phyloP scores from a whole-genome alignment of 805 yeast species.

The Candida parachauliodes region DNA sequence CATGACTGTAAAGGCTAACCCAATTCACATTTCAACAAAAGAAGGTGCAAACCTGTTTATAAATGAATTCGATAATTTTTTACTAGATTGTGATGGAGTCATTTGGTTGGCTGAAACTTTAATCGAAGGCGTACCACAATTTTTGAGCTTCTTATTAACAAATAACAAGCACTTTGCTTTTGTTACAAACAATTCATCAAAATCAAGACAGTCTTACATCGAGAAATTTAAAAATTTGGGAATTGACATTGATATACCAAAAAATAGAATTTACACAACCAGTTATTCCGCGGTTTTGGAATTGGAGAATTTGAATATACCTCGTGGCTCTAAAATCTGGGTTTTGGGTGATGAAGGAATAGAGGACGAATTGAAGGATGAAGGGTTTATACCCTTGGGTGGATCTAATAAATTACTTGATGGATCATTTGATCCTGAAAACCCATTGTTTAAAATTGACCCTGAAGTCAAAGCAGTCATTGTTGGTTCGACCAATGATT shows the following conservation, averaged over 20 bases:
- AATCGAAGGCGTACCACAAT: conserved; percentile 29
- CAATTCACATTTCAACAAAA: conserved; percentile 8
- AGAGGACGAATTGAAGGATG: conserved; percentile 28
- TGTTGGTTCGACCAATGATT: conserved; percentile 34
- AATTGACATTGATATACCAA: conserved; percentile 17
- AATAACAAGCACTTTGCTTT: conserved; percentile 28
- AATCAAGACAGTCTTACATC: conserved; percentile 28
- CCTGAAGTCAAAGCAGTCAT: conserved; percentile 36
- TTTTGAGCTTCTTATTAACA: conserved; percentile 19
- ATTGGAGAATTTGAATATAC: conserved; percentile 16
- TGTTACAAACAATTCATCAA: conserved; percentile 37
- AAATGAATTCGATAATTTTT: conserved; percentile 30
- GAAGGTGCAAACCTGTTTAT: conserved; percentile 18
- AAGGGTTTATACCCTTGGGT: conserved; percentile 31
- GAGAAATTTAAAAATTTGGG: conserved; percentile 30
- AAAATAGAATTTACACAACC: conserved; percentile 32
- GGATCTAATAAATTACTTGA: conserved; percentile 27
- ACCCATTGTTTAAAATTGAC: conserved; percentile 27
- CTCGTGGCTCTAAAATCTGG: conserved; percentile 32
- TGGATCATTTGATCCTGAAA: conserved; percentile 20
- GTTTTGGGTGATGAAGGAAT: conserved; percentile 38
- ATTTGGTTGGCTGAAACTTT: conserved; percentile 34
- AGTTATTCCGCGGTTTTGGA: conserved; percentile 31
- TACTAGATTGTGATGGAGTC: conserved; percentile 42
- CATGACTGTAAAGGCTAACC: conserved; percentile 7